A percentile compares a stretch with the other conserved stretches of the same genome.
These are phyloP conservation scores for Beta vulgaris DNA, from an alignment of 148 eudicot species.

Conservation along the genomic window DNA sequence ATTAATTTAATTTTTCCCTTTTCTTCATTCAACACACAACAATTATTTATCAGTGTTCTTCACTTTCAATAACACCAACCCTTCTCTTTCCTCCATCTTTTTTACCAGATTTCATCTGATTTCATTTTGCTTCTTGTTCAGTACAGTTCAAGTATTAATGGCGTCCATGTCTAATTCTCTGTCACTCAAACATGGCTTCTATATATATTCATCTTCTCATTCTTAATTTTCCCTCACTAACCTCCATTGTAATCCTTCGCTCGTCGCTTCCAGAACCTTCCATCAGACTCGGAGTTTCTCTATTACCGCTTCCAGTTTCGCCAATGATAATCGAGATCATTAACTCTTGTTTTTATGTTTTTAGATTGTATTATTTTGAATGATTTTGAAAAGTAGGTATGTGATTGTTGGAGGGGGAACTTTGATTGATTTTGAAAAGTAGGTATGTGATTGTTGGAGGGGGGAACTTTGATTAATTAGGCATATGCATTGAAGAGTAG, in stretches of 20 bases:
- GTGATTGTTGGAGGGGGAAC: constrained; percentile 98
- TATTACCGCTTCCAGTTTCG: constrained; percentile 52
- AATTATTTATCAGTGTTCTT: background rate
- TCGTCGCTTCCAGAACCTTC: constrained; percentile 44
- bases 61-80: constrained; percentile 33
- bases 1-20: background rate
- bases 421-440: constrained; percentile 15
- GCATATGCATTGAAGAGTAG: constrained; percentile 39
- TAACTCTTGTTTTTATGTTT: background rate
- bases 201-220: constrained; percentile 45
- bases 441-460: constrained; percentile 98
- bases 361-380: background rate
- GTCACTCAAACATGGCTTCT: constrained; percentile 57
- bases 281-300: constrained; percentile 38
- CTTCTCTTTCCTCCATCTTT: background rate
- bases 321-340: constrained; percentile 69
- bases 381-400: constrained; percentile 43
- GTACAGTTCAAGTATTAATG: constrained; percentile 56
- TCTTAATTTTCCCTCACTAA: constrained; percentile 37
- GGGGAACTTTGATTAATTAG: constrained; percentile 45
- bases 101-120: background rate
- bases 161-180: constrained; percentile 49
- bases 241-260: constrained; percentile 20
- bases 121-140: constrained; percentile 20
- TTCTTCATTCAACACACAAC: background rate